Conservation (phyloP, 2,329 filamentous ascomycete genomes). For the Stachybotrys elegans region DNA sequence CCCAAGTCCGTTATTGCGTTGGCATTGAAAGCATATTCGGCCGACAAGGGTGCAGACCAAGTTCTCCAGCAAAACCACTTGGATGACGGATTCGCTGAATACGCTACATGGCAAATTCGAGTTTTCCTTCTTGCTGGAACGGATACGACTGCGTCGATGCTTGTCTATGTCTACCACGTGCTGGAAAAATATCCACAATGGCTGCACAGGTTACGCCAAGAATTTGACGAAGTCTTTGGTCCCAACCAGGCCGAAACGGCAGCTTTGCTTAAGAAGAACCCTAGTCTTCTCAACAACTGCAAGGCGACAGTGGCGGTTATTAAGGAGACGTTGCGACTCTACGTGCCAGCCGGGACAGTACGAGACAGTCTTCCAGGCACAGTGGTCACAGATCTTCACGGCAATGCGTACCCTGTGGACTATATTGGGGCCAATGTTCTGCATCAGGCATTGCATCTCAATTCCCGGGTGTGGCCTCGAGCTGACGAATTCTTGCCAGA, state of each 20-base stretch:
- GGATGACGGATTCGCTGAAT: background rate
- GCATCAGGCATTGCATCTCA: slow-evolving; percentile 2
- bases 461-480: background rate
- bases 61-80: background rate
- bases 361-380: background rate
- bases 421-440: background rate
- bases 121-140: slow-evolving; percentile 1
- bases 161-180: slow-evolving; percentile 1
- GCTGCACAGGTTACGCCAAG: background rate
- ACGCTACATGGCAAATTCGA: slow-evolving; percentile 1
- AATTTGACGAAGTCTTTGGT: background rate
- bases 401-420: background rate
- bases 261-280: background rate
- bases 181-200: background rate
- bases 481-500: background rate
- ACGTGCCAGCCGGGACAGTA: background rate
- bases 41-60: background rate
- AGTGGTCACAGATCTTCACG: background rate
- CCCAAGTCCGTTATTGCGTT: background rate
- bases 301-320: background rate
- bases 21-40: background rate
- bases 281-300: background rate
- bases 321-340: slow-evolving; percentile 1
- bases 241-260: background rate
- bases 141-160: background rate